Base-by-base conservation (phyloP, 164 flowering plant genomes). In the Aristolochia fimbriata region DNA sequence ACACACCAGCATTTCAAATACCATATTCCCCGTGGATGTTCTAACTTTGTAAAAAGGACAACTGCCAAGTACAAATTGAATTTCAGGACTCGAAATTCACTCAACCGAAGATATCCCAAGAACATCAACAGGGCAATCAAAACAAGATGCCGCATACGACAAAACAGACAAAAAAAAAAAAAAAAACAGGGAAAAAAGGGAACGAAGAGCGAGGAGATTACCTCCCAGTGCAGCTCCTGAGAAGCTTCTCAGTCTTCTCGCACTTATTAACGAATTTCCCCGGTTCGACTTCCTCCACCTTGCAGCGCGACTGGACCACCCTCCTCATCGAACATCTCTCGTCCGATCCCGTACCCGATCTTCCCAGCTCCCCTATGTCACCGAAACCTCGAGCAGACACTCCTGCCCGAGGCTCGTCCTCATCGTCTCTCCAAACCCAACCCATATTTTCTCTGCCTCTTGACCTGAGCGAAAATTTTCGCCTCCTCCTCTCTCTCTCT, bases 241-340 rank as follows among this genome's bases (percentile, higher is more conserved):
- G 77, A 55, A 84, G 50, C 80, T 86, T 67, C 55, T 88, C 87
- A 15, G 84, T 84, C 56, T 81, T 90, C 85, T 86, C 86, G 71
- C 96, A 93, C 76, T 82, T 93, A 46, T 88, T 65, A 31, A 93
- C 47, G 71, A 90, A 87, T 60, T 78, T 90, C 5, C 97, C 97
- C 6, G 92, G 85, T 71, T 87, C 96, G 9, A 82, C 81, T 74
- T 90, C 94, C 73, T 90, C 96, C 16, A 90, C 87, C 43, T 54
- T 74, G 88, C 98, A 93, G 51, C 77, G 74, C 22, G 86, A 73
- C 51, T 67, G 73, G 60, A 90, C 82, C 43, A 83, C 69, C 73
- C 70, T 91, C 55, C 80, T 63, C 23, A 79, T 84, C 20, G 84
- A 72, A 71, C 90, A 82, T 5, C 65, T 62, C 3, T 73, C 63